Conservation (phyloP, 306 rosid genomes). For the Spatholobus suberectus region DNA sequence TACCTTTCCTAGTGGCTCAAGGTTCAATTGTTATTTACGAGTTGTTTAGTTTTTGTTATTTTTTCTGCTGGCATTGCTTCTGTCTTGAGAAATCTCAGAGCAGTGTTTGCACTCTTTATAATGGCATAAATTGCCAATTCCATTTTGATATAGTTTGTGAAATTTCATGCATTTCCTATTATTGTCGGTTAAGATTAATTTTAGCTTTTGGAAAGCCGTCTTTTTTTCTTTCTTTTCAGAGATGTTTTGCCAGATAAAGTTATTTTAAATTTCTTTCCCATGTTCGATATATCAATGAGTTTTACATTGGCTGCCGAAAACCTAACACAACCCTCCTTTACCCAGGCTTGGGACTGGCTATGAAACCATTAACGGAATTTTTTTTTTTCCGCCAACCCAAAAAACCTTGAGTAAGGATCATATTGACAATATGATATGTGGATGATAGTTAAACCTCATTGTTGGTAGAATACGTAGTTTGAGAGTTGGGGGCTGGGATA, state of each 20-base stretch:
- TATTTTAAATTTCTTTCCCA: neutral
- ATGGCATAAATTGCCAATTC: neutral
- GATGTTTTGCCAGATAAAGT: neutral
- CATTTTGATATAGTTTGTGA: neutral
- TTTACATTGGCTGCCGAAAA: neutral
- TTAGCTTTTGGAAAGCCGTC: neutral
- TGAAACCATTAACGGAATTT: neutral
- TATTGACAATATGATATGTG: neutral
- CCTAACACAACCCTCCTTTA: neutral
- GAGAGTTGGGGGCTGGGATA: neutral
- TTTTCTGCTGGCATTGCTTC: slow-evolving; percentile 19
- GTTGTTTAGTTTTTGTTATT: neutral
- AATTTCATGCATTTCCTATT: neutral
- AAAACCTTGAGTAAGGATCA: neutral
- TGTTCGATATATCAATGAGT: neutral
- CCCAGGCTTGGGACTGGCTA: no score
- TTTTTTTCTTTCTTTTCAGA: neutral
- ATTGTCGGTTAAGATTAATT: slow-evolving; percentile 1
- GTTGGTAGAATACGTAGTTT: neutral
- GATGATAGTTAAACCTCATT: neutral
- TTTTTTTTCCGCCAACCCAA: neutral
- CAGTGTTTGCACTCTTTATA: neutral
- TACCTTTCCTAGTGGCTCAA: neutral
- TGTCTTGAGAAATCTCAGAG: neutral
- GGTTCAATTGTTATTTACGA: neutral